Percentiles rank a stretch among this genome's conserved stretches.
Conservation (phyloP, 176 grass and related monocot genomes). For the Eleusine indica region DNA sequence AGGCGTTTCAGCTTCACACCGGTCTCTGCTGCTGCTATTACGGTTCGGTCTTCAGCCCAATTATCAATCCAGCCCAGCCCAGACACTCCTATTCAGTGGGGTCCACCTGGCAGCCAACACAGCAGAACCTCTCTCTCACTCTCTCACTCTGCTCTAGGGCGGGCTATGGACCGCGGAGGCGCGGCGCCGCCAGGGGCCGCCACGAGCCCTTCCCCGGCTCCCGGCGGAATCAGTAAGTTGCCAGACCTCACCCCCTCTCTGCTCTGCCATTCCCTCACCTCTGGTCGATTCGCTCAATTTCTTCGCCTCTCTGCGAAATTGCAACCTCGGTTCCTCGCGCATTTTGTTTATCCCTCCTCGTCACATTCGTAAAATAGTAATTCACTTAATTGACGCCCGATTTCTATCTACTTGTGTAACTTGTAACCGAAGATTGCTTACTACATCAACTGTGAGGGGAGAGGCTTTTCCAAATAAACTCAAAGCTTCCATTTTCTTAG, state of each 20-base stretch:
- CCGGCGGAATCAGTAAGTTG: slow-evolving; percentile 34
- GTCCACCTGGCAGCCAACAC: too few species aligned
- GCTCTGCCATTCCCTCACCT: not conserved
- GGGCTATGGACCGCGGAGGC: slow-evolving; percentile 31
- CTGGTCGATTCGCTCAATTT: not conserved
- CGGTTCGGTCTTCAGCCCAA: too few species aligned
- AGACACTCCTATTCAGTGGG: too few species aligned
- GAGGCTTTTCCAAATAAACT: not conserved
- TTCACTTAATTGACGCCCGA: not conserved
- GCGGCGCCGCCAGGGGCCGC: not conserved
- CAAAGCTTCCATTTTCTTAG: not conserved
- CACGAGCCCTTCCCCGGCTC: not conserved
- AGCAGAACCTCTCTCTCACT: too few species aligned
- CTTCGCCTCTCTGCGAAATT: not conserved
- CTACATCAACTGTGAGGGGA: not conserved
- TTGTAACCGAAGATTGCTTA: not conserved
- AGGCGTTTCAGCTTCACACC: too few species aligned
- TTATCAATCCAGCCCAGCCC: too few species aligned
- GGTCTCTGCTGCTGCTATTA: too few species aligned
- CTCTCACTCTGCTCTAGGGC: not conserved
- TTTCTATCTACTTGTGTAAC: not conserved
- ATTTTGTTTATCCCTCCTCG: not conserved
- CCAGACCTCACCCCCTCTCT: too few species aligned
- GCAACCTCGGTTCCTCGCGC: not conserved
- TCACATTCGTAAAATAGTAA: not conserved